phyloP scores from a whole-genome alignment of 1,284 basidiomycete genomes.

The Retiboletus flavoniger region DNA sequence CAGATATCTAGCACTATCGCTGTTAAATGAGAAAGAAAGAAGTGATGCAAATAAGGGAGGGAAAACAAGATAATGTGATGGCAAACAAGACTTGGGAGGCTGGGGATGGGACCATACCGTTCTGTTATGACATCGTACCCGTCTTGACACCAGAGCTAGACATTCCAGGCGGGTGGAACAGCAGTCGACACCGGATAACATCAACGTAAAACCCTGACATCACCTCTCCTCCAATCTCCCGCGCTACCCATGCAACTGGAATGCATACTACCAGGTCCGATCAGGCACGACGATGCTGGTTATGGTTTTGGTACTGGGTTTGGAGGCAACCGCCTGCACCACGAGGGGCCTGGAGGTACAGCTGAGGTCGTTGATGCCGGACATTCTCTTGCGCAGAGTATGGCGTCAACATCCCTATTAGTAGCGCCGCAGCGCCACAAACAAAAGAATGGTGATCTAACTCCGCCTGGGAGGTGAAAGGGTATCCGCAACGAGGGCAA shows the following conservation, averaged over 20 bases:
- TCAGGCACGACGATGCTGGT: conserved; percentile 1
- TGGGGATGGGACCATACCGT: neutral
- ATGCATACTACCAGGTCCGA: neutral
- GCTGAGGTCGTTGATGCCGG: neutral
- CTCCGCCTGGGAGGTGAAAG: conserved; percentile 1
- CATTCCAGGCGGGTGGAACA: neutral
- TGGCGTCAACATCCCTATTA: conserved; percentile 14
- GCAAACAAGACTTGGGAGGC: neutral
- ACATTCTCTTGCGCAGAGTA: conserved; percentile 1
- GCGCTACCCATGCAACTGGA: neutral
- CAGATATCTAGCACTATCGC: neutral
- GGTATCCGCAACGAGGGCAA: conserved; percentile 9
- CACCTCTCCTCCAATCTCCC: neutral
- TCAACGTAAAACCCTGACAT: neutral
- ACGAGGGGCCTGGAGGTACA: neutral
- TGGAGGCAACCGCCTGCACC: neutral
- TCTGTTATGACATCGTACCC: neutral
- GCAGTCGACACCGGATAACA: neutral
- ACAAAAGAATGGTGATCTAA: conserved; percentile 2
- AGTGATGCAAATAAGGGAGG: neutral
- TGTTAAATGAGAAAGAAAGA: neutral
- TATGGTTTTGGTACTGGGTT: neutral
- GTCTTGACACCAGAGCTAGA: neutral
- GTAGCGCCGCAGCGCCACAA: conserved; percentile 8
- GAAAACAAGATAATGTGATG: neutral